A percentile compares a stretch with the other conserved stretches of the same genome.
phyloP scores from a whole-genome alignment of 2,329 filamentous ascomycete genomes.

The Paecilomyces formosus region DNA sequence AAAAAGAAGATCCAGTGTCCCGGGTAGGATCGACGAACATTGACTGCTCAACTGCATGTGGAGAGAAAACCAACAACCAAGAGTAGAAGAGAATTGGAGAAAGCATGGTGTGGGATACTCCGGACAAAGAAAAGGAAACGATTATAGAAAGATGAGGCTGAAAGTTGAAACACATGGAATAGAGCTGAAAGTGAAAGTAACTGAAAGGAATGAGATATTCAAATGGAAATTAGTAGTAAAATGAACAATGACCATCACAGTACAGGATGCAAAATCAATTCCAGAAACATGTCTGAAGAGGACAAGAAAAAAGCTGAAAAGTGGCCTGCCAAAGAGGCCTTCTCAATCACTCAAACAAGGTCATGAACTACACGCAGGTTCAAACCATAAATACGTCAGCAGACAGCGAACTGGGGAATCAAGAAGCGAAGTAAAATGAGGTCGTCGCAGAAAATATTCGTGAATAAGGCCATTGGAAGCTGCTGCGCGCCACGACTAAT shows the following conservation, averaged over 20 bases:
- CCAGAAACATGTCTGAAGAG: neutral
- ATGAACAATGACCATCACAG: neutral
- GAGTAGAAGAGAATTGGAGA: neutral
- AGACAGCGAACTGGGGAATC: constrained; percentile 1
- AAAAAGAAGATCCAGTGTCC: constrained; percentile 6
- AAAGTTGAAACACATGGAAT: neutral
- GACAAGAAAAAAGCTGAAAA: neutral
- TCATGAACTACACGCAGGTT: neutral
- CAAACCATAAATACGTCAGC: neutral
- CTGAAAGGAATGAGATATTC: neutral
- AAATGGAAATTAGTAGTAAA: neutral
- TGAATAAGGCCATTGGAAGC: constrained; percentile 3
- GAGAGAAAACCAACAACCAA: neutral
- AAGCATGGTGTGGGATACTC: neutral
- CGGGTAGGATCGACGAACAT: neutral
- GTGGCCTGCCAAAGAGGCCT: neutral
- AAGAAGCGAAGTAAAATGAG: constrained; percentile 6
- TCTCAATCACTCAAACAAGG: neutral
- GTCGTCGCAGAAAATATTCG: constrained; percentile 3
- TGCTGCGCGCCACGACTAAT: neutral
- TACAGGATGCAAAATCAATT: neutral
- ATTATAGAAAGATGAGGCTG: neutral
- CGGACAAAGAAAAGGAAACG: neutral
- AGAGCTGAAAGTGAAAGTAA: neutral
- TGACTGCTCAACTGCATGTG: neutral